These are phyloP conservation scores for Penicillium paradoxum DNA, from an alignment of 495 filamentous ascomycete species.

Conservation along the genomic window DNA sequence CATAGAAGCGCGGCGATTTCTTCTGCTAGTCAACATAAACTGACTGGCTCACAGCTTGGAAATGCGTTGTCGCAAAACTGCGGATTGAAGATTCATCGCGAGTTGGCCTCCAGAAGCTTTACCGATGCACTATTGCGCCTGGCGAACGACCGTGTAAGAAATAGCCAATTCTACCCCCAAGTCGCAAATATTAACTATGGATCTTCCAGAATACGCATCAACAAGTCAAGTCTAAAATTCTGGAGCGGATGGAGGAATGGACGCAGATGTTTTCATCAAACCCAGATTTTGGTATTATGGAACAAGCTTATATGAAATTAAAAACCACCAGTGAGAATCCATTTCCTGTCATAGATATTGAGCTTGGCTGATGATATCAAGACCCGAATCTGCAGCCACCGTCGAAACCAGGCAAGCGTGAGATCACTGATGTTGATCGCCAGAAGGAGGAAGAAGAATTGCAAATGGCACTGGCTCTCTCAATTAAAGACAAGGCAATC, in stretches of 20 bases:
- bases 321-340: conserved; percentile 62
- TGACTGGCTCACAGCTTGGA: conserved; percentile 52
- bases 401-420: conserved; percentile 83
- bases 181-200: background rate
- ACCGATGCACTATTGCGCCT: conserved; percentile 90
- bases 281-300: conserved; percentile 95
- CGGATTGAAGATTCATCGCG: conserved; percentile 83
- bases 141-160: conserved; percentile 70
- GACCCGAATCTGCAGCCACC: conserved; percentile 91
- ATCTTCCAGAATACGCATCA: conserved; percentile 74
- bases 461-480: conserved; percentile 90
- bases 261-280: conserved; percentile 87
- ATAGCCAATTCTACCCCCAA: background rate
- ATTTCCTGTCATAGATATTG: background rate
- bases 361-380: conserved; percentile 19
- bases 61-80: conserved; percentile 96
- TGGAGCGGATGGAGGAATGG: conserved; percentile 97
- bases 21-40: background rate
- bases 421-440: conserved; percentile 84
- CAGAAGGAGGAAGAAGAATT: conserved; percentile 97
- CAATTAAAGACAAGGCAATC: conserved; percentile 68
- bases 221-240: conserved; percentile 93
- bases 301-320: conserved; percentile 85
- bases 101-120: conserved; percentile 89
- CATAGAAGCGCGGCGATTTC: background rate